Evolutionary conservation across 768 basidiomycete genomes (phyloP), one percentile per base, ranked within the genome.

Genomic region (Filobasidium wieringae): DNA sequence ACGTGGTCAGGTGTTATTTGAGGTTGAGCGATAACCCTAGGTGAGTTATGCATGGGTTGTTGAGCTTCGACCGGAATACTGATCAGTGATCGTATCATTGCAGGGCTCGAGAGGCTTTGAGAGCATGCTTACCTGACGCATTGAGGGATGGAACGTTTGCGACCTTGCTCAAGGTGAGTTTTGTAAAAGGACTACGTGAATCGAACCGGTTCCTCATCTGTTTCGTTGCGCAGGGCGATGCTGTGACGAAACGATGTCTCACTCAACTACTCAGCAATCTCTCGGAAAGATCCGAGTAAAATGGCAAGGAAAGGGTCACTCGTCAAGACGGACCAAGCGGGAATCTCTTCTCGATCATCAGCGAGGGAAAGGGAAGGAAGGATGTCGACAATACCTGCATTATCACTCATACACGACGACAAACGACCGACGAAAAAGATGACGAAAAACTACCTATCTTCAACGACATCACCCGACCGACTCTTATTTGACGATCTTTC

Each of bases 1-100:
- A 99, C 71, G 95, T 99, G 52, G 95, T 99, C 30, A 81, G 95
- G 56, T 99, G 95, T 75, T 99, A 99, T 73, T 75, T 99, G 61
- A 81, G 95, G 40, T 78, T 99, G 65, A 93, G 89, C 69, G 95
- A 99, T 76, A 99, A 99, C 68, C 77, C 92, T 57, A 82, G 91
- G 91, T 88, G 66, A 45, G 83, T 76, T 54, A 27, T 41, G 36
- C 11, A 58, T 26, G 9, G 40, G 9, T 19, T 9, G 15, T 15
- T 29, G 49, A 19, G 29, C 31, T 2, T 1, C 1, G 1, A 5
- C 14, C 15, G 2, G 19, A 17, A 19, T 47, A 6, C 24, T 40
- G 9, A 26, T 19, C 2, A 57, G 30, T 7, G 22, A 3, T 27
- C 24, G 6, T 11, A 24, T 26, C 50, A 17, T n/a, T 24, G 7